A percentile compares a stretch with the other conserved stretches of the same genome.
Evolutionary conservation across 805 yeast genomes (phyloP).

Genomic region (Sugiyamaella chiloensis): DNA sequence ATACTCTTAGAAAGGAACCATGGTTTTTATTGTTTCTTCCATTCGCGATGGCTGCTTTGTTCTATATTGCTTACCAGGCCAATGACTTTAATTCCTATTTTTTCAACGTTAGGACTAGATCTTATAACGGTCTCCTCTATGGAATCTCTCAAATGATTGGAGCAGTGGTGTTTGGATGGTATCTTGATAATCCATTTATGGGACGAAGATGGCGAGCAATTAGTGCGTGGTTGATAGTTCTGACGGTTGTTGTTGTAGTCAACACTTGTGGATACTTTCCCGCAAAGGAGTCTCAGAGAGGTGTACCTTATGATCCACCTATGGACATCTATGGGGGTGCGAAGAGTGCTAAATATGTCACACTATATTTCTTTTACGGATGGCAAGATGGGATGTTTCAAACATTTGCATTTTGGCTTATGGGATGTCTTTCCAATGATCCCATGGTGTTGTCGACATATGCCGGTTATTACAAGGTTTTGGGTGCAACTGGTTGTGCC

Average conservation of each 20-base stretch:
- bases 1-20: slow-evolving; percentile 39
- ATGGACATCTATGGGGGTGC: slow-evolving; percentile 25
- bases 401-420: slow-evolving; percentile 42
- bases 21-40: slow-evolving; percentile 49
- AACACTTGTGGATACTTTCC: slow-evolving; percentile 37
- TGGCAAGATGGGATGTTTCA: slow-evolving; percentile 46
- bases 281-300: slow-evolving; percentile 33
- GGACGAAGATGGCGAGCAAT: slow-evolving; percentile 47
- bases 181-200: slow-evolving; percentile 43
- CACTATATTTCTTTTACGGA: slow-evolving; percentile 48
- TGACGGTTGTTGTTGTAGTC: slow-evolving; percentile 40
- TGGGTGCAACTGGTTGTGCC: slow-evolving; percentile 50
- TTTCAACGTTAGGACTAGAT: slow-evolving; percentile 53
- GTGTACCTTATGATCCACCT: slow-evolving; percentile 22
- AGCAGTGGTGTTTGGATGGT: slow-evolving; percentile 43
- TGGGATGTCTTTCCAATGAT: slow-evolving; percentile 47
- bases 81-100: slow-evolving; percentile 51
- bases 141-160: slow-evolving; percentile 58
- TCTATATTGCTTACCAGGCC: slow-evolving; percentile 56
- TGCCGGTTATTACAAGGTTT: slow-evolving; percentile 47
- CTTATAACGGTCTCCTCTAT: slow-evolving; percentile 48
- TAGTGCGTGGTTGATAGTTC: slow-evolving; percentile 45
- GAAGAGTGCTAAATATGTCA: slow-evolving; percentile 47
- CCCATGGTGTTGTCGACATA: slow-evolving; percentile 46
- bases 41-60: slow-evolving; percentile 56